These are phyloP conservation scores for Magnusiomyces magnusii DNA, from an alignment of 1,139 yeast genomes.

Conservation along the genomic window DNA sequence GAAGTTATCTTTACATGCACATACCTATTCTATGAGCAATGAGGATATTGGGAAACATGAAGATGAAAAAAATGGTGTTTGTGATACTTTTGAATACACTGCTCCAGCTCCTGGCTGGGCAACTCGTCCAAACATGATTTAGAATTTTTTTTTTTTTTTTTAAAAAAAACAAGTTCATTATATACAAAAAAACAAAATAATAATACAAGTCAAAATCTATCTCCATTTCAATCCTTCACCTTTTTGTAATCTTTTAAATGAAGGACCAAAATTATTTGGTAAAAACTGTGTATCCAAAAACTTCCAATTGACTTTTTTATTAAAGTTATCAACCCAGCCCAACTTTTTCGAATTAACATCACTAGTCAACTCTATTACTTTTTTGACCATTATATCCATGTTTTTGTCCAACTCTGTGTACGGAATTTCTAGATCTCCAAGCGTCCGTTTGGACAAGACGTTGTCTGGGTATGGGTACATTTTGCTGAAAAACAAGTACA, in stretches of 20 bases:
- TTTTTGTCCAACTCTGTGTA: conserved; percentile 26
- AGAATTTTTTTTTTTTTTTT: background rate
- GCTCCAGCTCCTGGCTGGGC: conserved; percentile 12
- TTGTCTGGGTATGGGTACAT: conserved; percentile 17
- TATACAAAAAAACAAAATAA: background rate
- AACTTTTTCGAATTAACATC: conserved; percentile 29
- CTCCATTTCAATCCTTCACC: conserved; percentile 1
- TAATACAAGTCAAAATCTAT: background rate
- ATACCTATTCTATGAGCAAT: conserved; percentile 39
- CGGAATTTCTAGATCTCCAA: background rate
- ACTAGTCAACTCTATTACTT: conserved; percentile 29
- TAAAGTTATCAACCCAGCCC: conserved; percentile 30
- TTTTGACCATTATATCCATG: conserved; percentile 28
- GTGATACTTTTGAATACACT: conserved; percentile 5
- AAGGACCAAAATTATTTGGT: background rate
- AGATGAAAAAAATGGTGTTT: background rate
- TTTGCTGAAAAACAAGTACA: conserved; percentile 38
- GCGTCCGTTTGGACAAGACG: background rate
- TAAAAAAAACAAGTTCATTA: background rate
- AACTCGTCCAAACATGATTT: background rate
- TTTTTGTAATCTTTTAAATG: background rate
- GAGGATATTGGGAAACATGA: background rate
- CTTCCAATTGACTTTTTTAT: conserved; percentile 24
- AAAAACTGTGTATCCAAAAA: background rate
- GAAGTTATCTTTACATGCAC: conserved; percentile 53